These are phyloP conservation scores for Medicago lupulina DNA, from an alignment of 306 rosid genomes.

Conservation along the genomic window DNA sequence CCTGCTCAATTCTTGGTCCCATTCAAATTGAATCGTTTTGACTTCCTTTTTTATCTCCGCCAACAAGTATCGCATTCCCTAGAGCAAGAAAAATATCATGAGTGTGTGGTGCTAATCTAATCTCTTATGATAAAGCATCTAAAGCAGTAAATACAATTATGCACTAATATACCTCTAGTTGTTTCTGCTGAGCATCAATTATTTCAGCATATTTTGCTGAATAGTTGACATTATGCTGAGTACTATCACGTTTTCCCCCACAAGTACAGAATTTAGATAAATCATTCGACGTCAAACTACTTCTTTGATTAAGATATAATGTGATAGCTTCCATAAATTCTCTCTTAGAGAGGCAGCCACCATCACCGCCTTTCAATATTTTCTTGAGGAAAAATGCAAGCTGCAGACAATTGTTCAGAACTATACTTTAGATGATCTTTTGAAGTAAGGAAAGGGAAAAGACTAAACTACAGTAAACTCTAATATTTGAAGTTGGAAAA, in stretches of 20 bases:
- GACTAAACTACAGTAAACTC: not conserved
- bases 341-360: conserved; percentile 58
- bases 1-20: conserved; percentile 74
- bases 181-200: conserved; percentile 65
- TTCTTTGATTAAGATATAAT: conserved; percentile 69
- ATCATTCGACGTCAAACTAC: conserved; percentile 67
- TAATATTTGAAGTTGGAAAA: not conserved
- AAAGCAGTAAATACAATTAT: not conserved
- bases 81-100: not conserved
- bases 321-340: conserved; percentile 74
- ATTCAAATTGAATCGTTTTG: conserved; percentile 62
- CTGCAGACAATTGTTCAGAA: conserved; percentile 48
- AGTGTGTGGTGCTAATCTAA: conserved; percentile 16
- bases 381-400: conserved; percentile 84
- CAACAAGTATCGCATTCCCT: conserved; percentile 72
- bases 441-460: conserved; percentile 6
- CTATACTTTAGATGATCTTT: conserved; percentile 5
- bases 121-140: conserved; percentile 6
- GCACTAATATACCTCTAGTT: conserved; percentile 68
- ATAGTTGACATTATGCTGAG: conserved; percentile 39
- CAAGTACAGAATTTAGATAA: conserved; percentile 75
- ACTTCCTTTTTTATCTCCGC: conserved; percentile 66
- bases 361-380: conserved; percentile 61
- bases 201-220: conserved; percentile 52
- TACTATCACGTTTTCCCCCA: conserved; percentile 62